Percentiles rank a stretch among this genome's conserved stretches.
These are phyloP conservation scores for Sugiyamaella lignohabitans DNA, from an alignment of 805 yeast species.

Conservation along the genomic window DNA sequence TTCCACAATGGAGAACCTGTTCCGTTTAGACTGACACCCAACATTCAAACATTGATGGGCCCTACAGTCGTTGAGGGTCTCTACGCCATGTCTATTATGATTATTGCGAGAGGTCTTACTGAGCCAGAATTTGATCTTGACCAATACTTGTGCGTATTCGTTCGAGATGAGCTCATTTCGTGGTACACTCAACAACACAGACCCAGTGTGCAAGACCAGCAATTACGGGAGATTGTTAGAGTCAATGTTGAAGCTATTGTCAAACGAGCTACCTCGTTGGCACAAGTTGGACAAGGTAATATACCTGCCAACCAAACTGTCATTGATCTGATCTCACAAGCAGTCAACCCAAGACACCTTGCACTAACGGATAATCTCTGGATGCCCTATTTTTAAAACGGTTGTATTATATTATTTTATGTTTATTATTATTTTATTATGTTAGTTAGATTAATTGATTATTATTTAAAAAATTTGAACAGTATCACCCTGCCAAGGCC, in stretches of 20 bases:
- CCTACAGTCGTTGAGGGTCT: slow-evolving; percentile 92
- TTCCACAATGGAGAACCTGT: slow-evolving; percentile 89
- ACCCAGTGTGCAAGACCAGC: slow-evolving; percentile 75
- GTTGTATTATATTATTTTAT: not conserved
- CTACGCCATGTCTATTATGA: slow-evolving; percentile 73
- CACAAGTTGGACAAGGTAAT: slow-evolving; percentile 51
- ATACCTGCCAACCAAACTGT: slow-evolving; percentile 83
- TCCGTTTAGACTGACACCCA: slow-evolving; percentile 95
- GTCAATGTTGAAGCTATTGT: slow-evolving; percentile 80
- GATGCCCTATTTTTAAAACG: slow-evolving; percentile 79
- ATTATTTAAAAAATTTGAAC: too few relatives aligned
- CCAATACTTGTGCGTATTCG: slow-evolving; percentile 86
- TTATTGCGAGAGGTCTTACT: slow-evolving; percentile 79
- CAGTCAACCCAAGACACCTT: slow-evolving; percentile 88
- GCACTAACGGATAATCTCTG: slow-evolving; percentile 88
- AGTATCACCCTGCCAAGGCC: too few relatives aligned
- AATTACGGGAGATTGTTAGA: slow-evolving; percentile 77
- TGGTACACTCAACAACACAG: slow-evolving; percentile 87
- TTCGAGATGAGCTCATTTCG: slow-evolving; percentile 88
- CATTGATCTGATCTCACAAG: slow-evolving; percentile 84
- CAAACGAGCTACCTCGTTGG: slow-evolving; percentile 71
- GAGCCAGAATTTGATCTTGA: slow-evolving; percentile 91
- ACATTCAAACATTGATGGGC: slow-evolving; percentile 88
- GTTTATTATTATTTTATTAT: not conserved
- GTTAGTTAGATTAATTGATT: too few relatives aligned